Evolutionary conservation across 2,329 filamentous ascomycete species (phyloP).

Genomic region (Aspergillus brunneoviolaceus): DNA sequence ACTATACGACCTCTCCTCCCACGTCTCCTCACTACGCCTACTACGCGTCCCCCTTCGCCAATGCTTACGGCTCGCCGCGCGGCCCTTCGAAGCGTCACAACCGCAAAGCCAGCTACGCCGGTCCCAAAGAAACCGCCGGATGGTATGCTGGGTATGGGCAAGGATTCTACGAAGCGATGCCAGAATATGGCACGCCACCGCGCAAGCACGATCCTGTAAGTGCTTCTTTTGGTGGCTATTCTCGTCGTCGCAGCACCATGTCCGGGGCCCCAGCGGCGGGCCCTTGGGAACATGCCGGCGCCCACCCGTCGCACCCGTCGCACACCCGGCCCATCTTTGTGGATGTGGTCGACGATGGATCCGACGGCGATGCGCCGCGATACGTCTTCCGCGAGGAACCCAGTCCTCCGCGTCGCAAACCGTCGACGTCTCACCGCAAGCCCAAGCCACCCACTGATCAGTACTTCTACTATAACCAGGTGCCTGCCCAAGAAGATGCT

Average conservation of each 20-base stretch:
- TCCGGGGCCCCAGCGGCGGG: slow-evolving; percentile 34
- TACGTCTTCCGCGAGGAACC: slow-evolving; percentile 47
- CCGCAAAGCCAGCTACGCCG: slow-evolving; percentile 58
- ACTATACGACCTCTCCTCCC: slow-evolving; percentile 50
- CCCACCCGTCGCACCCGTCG: slow-evolving; percentile 36
- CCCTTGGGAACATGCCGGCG: slow-evolving; percentile 17
- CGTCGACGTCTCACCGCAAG: slow-evolving; percentile 41
- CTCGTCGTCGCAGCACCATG: slow-evolving; percentile 51
- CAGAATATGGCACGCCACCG: slow-evolving; percentile 54
- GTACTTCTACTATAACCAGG: slow-evolving; percentile 55
- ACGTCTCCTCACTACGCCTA: slow-evolving; percentile 52
- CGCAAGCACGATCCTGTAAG: slow-evolving; percentile 65
- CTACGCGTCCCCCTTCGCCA: slow-evolving; percentile 57
- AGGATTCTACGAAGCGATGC: slow-evolving; percentile 48
- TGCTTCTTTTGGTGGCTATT: slow-evolving; percentile 52
- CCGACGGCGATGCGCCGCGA: slow-evolving; percentile 44
- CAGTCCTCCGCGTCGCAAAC: slow-evolving; percentile 30
- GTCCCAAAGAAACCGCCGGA: slow-evolving; percentile 42
- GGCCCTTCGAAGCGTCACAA: slow-evolving; percentile 51
- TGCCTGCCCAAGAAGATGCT: slow-evolving; percentile 56
- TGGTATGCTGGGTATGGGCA: slow-evolving; percentile 49
- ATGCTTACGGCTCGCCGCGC: slow-evolving; percentile 48
- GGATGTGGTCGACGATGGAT: slow-evolving; percentile 58
- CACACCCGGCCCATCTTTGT: slow-evolving; percentile 56
- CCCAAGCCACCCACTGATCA: slow-evolving; percentile 49